Evolutionary conservation across 352 stramenopile species (phyloP).

Genomic region (Achlya hypogyna): DNA sequence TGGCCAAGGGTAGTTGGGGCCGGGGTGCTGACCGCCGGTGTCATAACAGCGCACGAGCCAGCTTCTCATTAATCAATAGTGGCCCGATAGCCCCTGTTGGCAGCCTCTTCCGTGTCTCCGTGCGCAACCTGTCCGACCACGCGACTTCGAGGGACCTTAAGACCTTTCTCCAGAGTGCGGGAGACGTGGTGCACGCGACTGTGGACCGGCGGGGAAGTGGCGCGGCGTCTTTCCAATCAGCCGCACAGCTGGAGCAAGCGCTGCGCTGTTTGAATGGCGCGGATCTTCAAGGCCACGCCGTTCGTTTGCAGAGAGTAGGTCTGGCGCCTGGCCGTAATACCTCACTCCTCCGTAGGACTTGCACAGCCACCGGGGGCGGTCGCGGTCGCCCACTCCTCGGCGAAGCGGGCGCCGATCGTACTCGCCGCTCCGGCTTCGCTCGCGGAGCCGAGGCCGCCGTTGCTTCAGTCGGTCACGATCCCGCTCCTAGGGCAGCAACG

Average conservation of each 20-base stretch:
- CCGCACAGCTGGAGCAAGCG: slow-evolving; percentile 43
- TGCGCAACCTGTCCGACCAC: slow-evolving; percentile 33
- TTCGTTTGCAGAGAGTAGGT: slow-evolving; percentile 35
- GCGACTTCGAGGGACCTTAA: slow-evolving; percentile 62
- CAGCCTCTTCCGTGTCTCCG: slow-evolving; percentile 43
- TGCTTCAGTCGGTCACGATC: not conserved
- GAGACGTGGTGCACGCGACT: slow-evolving; percentile 54
- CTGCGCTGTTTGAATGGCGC: slow-evolving; percentile 43
- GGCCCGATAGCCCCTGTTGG: too few species aligned
- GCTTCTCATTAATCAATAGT: too few species aligned
- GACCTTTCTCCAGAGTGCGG: slow-evolving; percentile 44
- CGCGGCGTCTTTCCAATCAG: slow-evolving; percentile 51
- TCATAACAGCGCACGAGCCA: too few species aligned
- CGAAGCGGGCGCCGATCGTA: slow-evolving; percentile 18
- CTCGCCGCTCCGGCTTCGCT: not conserved
- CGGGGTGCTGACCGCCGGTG: not conserved
- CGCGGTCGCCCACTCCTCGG: slow-evolving; percentile 28
- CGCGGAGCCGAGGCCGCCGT: not conserved
- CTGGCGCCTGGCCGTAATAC: not conserved
- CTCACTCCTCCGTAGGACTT: not conserved
- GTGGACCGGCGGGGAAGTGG: slow-evolving; percentile 57
- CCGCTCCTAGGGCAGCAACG: too few species aligned
- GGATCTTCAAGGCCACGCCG: slow-evolving; percentile 37
- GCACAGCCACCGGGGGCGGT: slow-evolving; percentile 1
- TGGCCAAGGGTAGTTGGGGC: slow-evolving; percentile 28